A percentile compares a stretch with the other conserved stretches of the same genome.
Evolutionary conservation across 257 asterid species (phyloP).

Genomic region (Mitragyna speciosa): DNA sequence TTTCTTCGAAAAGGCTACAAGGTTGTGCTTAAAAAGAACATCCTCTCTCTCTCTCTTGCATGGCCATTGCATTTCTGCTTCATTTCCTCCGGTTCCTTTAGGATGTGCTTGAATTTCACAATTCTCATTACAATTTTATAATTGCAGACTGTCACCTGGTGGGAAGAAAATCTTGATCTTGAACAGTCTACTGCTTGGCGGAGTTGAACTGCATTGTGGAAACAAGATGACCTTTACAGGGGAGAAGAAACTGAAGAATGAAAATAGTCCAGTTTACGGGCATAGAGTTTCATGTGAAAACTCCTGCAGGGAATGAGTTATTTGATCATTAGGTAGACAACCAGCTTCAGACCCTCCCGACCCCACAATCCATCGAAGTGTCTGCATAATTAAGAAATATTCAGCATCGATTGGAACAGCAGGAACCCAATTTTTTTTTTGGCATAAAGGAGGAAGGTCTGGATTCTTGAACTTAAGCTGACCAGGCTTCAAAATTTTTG

Average conservation of each 20-base stretch:
- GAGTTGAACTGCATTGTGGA: slow-evolving; percentile 41
- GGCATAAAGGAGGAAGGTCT: neutral
- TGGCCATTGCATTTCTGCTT: neutral
- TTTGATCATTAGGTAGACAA: neutral
- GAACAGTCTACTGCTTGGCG: slow-evolving; percentile 92
- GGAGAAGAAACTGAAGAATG: slow-evolving; percentile 2
- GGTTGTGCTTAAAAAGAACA: slow-evolving; percentile 35
- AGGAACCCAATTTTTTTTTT: neutral
- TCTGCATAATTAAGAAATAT: neutral
- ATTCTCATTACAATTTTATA: slow-evolving; percentile 4
- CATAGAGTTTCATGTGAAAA: neutral
- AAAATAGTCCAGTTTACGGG: neutral
- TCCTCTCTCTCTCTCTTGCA: neutral
- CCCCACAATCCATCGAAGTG: neutral
- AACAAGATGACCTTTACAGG: neutral
- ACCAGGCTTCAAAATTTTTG: neutral
- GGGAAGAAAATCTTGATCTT: slow-evolving; percentile 81
- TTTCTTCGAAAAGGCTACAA: slow-evolving; percentile 95
- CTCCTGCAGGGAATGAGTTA: neutral
- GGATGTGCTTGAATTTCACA: slow-evolving; percentile 1
- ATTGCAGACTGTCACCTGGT: slow-evolving; percentile 83
- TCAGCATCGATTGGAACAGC: neutral
- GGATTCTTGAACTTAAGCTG: neutral
- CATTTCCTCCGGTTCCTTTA: neutral
- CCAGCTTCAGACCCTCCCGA: neutral